Conservation (phyloP, 495 filamentous ascomycete genomes). For the Parathielavia appendiculata region DNA sequence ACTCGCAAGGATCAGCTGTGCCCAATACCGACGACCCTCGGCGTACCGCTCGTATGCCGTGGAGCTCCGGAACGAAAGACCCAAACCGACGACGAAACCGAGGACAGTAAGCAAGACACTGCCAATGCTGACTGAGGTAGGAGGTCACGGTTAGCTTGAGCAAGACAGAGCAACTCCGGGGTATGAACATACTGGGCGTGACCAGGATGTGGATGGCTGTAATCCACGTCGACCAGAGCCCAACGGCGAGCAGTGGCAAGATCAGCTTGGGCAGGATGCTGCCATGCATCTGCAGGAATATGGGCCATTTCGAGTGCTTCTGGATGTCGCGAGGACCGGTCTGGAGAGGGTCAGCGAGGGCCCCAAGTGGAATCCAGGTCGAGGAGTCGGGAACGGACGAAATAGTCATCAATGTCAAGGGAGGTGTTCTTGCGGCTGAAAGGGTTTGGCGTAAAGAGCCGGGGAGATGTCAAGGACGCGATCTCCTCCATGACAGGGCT, state of each 20-base stretch:
- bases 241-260: constrained; percentile 63
- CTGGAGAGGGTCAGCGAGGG: constrained; percentile 21
- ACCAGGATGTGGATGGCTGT: constrained; percentile 47
- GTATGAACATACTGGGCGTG: constrained; percentile 41
- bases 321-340: constrained; percentile 64
- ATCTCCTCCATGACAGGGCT: constrained; percentile 16
- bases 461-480: constrained; percentile 33
- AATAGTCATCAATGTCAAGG: constrained; percentile 50
- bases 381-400: constrained; percentile 37
- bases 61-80: constrained; percentile 75
- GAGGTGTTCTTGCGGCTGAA: constrained; percentile 43
- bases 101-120: constrained; percentile 74
- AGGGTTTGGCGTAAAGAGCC: constrained; percentile 38
- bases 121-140: constrained; percentile 50
- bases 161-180: neutral
- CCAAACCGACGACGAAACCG: constrained; percentile 84
- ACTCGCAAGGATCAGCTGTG: constrained; percentile 62
- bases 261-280: constrained; percentile 79
- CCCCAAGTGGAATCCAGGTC: neutral
- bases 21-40: constrained; percentile 74
- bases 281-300: constrained; percentile 74
- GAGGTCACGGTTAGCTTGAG: neutral
- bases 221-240: constrained; percentile 62
- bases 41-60: constrained; percentile 81
- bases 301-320: constrained; percentile 75